These are phyloP conservation scores for Cyberlindnera lachancei DNA, from an alignment of 805 yeast genomes.

Conservation along the genomic window DNA sequence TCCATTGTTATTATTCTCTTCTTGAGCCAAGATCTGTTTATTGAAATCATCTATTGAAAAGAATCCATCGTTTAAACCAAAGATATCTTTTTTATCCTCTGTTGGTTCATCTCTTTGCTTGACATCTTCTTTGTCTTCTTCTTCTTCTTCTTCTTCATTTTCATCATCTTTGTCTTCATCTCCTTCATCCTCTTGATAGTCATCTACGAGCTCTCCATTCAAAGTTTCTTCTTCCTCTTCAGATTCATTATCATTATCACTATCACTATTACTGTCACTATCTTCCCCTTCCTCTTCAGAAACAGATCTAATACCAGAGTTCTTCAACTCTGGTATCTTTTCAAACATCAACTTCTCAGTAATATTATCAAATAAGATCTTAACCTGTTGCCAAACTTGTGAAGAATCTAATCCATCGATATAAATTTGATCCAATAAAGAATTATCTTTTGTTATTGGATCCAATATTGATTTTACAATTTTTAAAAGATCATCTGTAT, in stretches of 20 bases:
- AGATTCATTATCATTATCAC: constrained; percentile 8
- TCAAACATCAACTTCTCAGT: constrained; percentile 54
- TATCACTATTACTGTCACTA: constrained; percentile 18
- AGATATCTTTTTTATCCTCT: constrained; percentile 33
- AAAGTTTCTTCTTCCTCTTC: constrained; percentile 13
- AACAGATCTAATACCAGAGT: constrained; percentile 11
- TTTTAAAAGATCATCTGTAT: constrained; percentile 6
- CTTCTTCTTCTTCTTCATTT: constrained; percentile 16
- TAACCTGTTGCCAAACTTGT: constrained; percentile 92
- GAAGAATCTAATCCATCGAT: constrained; percentile 83
- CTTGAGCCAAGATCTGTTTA: constrained; percentile 61
- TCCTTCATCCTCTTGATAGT: constrained; percentile 1
- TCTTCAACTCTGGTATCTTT: constrained; percentile 44
- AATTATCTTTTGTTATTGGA: constrained; percentile 21
- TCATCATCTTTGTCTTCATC: constrained; percentile 16
- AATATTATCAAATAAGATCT: constrained; percentile 73
- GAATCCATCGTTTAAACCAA: constrained; percentile 75
- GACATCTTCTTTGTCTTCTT: constrained; percentile 22
- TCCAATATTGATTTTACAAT: constrained; percentile 19
- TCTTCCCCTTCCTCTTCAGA: constrained; percentile 15
- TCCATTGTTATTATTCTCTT: constrained; percentile 28
- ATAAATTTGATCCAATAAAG: constrained; percentile 74
- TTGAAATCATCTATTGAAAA: constrained; percentile 83
- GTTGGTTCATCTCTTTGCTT: constrained; percentile 36
- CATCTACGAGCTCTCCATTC: constrained; percentile 14